Percentiles rank a stretch among this genome's conserved stretches.
Conservation (phyloP, 208 protist genomes). For the Jaenimonas drosophilae region DNA sequence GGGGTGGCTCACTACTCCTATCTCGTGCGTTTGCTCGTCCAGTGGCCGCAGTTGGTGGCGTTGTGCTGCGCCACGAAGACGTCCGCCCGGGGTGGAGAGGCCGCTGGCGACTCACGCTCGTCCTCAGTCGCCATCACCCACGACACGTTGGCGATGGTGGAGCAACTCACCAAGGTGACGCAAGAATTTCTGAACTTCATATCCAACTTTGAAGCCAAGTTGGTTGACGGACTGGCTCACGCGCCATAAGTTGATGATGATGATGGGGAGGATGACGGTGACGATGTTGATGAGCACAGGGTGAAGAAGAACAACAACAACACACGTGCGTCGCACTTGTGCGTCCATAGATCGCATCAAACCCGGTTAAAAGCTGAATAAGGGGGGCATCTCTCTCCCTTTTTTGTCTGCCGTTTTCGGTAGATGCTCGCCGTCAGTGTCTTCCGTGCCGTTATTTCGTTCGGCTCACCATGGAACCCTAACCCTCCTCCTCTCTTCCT, state of each 20-base stretch:
- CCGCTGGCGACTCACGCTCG: slow-evolving; percentile 1
- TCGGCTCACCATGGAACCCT: no score
- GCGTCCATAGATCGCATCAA: no score
- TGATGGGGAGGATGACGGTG: background rate
- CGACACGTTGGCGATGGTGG: slow-evolving; percentile 36
- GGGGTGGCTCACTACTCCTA: slow-evolving; percentile 49
- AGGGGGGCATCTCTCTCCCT: no score
- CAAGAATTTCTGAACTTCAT: slow-evolving; percentile 66
- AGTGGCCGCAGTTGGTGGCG: slow-evolving; percentile 71
- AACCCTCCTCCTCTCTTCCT: no score
- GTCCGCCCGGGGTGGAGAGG: background rate
- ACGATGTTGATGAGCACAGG: background rate
- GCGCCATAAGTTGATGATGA: background rate
- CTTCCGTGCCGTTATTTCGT: no score
- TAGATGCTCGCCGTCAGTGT: no score
- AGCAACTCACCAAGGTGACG: slow-evolving; percentile 47
- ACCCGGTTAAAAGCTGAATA: no score
- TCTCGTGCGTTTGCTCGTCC: slow-evolving; percentile 71
- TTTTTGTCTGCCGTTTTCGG: no score
- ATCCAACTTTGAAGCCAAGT: slow-evolving; percentile 29
- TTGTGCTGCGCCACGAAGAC: slow-evolving; percentile 37
- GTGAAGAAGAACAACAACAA: no score
- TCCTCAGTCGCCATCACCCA: slow-evolving; percentile 25
- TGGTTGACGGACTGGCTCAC: background rate
- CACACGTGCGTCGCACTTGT: no score